These are phyloP conservation scores for Tulasnella sp. DNA, from an alignment of 768 basidiomycete genomes.

Conservation along the genomic window DNA sequence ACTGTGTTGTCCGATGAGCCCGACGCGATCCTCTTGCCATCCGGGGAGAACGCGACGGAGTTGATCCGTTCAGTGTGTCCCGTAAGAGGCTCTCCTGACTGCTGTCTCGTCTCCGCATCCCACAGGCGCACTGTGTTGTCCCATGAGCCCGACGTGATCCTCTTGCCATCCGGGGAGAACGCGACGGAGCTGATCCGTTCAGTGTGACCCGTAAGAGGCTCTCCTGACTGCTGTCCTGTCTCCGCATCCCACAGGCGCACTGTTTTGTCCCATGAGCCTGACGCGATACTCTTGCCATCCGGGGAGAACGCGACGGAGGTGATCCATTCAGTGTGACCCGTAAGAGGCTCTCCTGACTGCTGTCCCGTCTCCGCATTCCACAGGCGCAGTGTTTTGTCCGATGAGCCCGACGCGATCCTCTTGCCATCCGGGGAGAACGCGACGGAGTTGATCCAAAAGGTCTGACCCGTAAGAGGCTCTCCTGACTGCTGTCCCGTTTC, in stretches of 20 bases:
- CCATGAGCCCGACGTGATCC: background rate
- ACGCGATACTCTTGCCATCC: background rate
- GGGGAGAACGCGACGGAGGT: background rate
- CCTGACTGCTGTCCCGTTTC: background rate
- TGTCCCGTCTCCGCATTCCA: background rate
- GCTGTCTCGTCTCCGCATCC: background rate
- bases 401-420: background rate
- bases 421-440: background rate
- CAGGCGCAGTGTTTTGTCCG: background rate
- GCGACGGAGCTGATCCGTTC: background rate
- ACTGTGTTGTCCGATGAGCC: too few species aligned
- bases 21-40: background rate
- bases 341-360: background rate
- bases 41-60: background rate
- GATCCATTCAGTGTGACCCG: background rate
- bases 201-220: background rate
- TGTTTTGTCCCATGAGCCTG: background rate
- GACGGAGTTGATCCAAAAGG: background rate
- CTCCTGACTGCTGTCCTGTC: background rate
- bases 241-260: background rate
- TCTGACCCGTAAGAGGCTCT: background rate
- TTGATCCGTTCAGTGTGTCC: background rate
- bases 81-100: background rate
- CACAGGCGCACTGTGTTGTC: background rate
- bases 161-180: background rate